Base-by-base conservation (phyloP, 1,139 yeast genomes). In the Yamadazyma songkhlaensis region DNA sequence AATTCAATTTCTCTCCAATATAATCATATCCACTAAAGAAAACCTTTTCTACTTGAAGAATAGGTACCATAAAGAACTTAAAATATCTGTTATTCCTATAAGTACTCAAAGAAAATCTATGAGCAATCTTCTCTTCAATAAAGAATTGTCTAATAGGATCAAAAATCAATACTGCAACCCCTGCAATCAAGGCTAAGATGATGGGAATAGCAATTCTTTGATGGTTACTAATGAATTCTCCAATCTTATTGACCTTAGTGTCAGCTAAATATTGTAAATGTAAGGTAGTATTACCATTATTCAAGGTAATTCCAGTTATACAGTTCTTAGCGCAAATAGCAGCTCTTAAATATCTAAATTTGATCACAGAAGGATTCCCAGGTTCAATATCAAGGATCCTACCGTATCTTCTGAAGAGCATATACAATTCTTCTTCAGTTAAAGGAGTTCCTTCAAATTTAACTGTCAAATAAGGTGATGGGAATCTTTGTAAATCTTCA, bases 311-410 rank as follows among this genome's bases (percentile, higher is more conserved):
- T 30, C 96, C 97, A 20, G 95, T 88, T 24, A 88, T 74, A 74
- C 98, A 92, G 57, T 89, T 90, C 51, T 89, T 81, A 1, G 98
- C 97, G 45, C 88, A 70, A 7, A 89, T 82, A 1, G 97, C 94
- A 31, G 89, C 78, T 42, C 85, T 69, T 13, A 74, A 59, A 6
- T 69, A 56, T 31, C 71, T 62, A 57, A 82, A 92, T 7, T 66
- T 65, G 3, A 88, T 71, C 1, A 67, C 62, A 6, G 73, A 65
- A 11, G 49, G 38, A 1, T 51, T 38, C 2, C 51, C 50, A 0
- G 95, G 88, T 1, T 64, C 54, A 31, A 92, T 88, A 53, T 89
- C 96, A 14, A 74, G 62, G 36, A 92, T 88, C 2, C 75, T 68
- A 10, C 98, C 98, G 53, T 92, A 92, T 47, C 97, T 71, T 62